Evolutionary conservation across 176 grass and related monocot species (phyloP), one percentile per base, ranked within the genome.

Genomic region (Aegilops longissima): DNA sequence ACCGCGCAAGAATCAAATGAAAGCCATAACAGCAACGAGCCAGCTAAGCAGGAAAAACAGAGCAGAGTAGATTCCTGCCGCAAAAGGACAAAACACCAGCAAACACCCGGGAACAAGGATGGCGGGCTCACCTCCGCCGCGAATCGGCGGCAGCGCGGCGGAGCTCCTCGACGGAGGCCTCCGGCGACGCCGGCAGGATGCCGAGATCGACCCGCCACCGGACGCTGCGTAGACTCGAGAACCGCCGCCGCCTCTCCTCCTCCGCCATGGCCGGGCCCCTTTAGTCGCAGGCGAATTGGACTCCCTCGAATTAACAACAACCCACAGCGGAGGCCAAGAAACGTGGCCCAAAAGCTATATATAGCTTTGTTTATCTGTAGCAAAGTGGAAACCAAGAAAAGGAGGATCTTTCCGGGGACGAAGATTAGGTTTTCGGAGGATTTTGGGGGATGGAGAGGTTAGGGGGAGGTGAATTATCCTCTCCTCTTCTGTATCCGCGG

Each of bases 161-260:
- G 58, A 93, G 90, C 82, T 93, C 87, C 58, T 94, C 92, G 47
- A 96, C 84, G 69, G 97, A 98, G 3, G 94, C 85, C 29, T 78
- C 79, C n/a, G 85, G 87, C 38, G 90, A 86, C 65, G 86, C 88
- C 73, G 92, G 94, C 35, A 99, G 83, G 84, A 99, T 93, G 79
- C 92, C 94, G 40, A 99, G 97, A 96, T 96, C 83, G 80, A 97
- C 81, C 72, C 97, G 90, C 97, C 97, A 99, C 62, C 94, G 89
- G 70, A 99, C 86, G 86, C 97, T 82, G 21, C 94, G 90, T 5
- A 99, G 90, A 69, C 72, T 73, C 66, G 84, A 82, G 83, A 96
- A 91, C 61, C 94, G 80, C 81, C 65, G 81, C 70, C 80, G 52
- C 73, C 80, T 68, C 79, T 88, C 85, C 56, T 80, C 78, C 84